Conservation (phyloP, 306 rosid species). For the Gynostemma pentaphyllum region DNA sequence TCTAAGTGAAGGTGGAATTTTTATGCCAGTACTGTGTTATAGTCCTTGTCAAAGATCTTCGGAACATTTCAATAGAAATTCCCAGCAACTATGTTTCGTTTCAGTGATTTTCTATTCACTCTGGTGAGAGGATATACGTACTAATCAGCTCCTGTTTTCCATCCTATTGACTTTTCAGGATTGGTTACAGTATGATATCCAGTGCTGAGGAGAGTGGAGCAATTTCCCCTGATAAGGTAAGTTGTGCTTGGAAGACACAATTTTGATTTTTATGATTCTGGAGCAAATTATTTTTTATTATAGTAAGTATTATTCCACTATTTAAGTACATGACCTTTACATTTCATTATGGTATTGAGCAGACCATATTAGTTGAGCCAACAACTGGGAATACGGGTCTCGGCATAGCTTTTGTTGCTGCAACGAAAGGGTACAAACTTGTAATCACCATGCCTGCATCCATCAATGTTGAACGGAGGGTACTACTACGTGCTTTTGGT, state of each 20-base stretch:
- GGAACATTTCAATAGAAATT: background rate
- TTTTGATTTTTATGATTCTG: background rate
- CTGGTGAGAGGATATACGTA: background rate
- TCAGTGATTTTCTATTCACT: background rate
- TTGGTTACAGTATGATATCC: constrained; percentile 76
- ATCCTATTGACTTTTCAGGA: constrained; percentile 37
- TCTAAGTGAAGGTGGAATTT: background rate
- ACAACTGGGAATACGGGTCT: constrained; percentile 94
- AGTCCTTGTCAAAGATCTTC: background rate
- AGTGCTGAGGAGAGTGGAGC: constrained; percentile 73
- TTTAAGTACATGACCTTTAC: background rate
- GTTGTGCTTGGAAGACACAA: background rate
- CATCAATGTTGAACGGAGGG: constrained; percentile 68
- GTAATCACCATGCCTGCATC: constrained; percentile 89
- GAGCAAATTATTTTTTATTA: background rate
- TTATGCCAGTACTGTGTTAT: background rate
- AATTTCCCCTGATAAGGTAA: constrained; percentile 70
- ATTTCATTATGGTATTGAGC: constrained; percentile 17
- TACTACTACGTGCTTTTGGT: constrained; percentile 89
- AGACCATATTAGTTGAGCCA: constrained; percentile 90
- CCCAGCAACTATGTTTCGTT: background rate
- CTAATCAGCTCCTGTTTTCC: background rate
- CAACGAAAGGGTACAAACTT: constrained; percentile 73
- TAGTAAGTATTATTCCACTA: background rate
- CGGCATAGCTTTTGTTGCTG: constrained; percentile 86